Evolutionary conservation across 1,139 yeast genomes (phyloP), one percentile per base, ranked within the genome.

Genomic region (Torulaspora globosa): DNA sequence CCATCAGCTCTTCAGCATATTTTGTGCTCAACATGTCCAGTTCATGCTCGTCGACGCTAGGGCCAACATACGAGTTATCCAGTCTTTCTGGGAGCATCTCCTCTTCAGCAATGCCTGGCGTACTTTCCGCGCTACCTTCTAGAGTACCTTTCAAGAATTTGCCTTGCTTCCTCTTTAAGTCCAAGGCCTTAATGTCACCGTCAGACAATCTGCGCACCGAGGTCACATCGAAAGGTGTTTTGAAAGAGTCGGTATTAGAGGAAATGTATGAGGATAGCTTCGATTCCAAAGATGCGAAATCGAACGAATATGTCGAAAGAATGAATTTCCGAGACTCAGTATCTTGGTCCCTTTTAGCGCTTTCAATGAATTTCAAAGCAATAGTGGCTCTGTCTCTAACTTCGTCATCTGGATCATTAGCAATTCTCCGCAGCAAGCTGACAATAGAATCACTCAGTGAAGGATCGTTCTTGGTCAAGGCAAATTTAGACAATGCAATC

Each of bases 331-430:
- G 60, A 31, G 78, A 73, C 18, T 62, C 52, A 27, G 54, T 49
- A 32, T 58, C 60, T 36, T 74, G 69, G 45, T 76, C 77, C 43
- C 74, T 70, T 34, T 73, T 74, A 12, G 62, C 51, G 4, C 71
- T 59, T 35, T 72, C 74, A 49, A 88, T 77, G 53, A 90, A 78
- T 54, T 79, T 77, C 62, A 90, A 73, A 3, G 95, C 82, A 55
- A 92, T 74, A 1, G 96, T 88, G 7, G 98, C 97, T 65, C 99
- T 82, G 66, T 92, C 99, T 72, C 99, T 87, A 32, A 94, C 98
- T 70, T 92, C 99, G 68, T 92, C 98, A 65, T 92, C 96, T 39
- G 75, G 79, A 69, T 92, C 99, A 55, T 80, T 86, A 18, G 63
- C 52, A 58, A 96, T 89, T 70, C 97, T 82, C 49, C 77, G 75